Evolutionary conservation across 1,284 basidiomycete species (phyloP).

Genomic region (Athelia sp.): DNA sequence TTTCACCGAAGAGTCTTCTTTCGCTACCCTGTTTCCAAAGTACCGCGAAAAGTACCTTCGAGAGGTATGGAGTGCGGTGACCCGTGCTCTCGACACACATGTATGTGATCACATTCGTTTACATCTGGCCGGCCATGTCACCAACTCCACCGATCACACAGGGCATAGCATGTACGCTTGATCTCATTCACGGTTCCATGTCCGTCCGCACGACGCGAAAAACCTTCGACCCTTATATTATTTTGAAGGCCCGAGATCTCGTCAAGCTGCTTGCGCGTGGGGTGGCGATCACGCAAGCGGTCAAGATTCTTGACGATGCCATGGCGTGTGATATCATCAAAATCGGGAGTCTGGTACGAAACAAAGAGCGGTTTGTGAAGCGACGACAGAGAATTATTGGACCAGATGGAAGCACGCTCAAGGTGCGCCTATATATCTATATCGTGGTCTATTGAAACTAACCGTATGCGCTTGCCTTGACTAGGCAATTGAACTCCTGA

Average conservation of each 20-base stretch:
- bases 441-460: background rate
- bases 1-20: conserved; percentile 94
- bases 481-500: conserved; percentile 95
- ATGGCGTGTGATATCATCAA: conserved; percentile 98
- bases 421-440: conserved; percentile 45
- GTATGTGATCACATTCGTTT: conserved; percentile 34
- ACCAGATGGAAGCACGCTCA: conserved; percentile 93
- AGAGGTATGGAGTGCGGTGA: conserved; percentile 94
- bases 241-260: conserved; percentile 94
- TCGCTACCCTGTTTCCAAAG: conserved; percentile 98
- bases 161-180: conserved; percentile 89
- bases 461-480: conserved; percentile 3
- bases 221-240: conserved; percentile 94
- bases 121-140: background rate
- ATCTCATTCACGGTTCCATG: conserved; percentile 97
- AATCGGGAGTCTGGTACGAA: conserved; percentile 90
- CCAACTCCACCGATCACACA: conserved; percentile 22
- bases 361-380: conserved; percentile 98
- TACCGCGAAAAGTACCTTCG: conserved; percentile 96
- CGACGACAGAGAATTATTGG: conserved; percentile 95
- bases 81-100: conserved; percentile 77
- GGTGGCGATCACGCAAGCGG: conserved; percentile 80
- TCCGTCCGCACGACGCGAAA: conserved; percentile 95
- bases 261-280: conserved; percentile 93
- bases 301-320: conserved; percentile 88